Base-by-base conservation (phyloP, 2,329 filamentous ascomycete genomes). In the Aspergillus eucalypticola region DNA sequence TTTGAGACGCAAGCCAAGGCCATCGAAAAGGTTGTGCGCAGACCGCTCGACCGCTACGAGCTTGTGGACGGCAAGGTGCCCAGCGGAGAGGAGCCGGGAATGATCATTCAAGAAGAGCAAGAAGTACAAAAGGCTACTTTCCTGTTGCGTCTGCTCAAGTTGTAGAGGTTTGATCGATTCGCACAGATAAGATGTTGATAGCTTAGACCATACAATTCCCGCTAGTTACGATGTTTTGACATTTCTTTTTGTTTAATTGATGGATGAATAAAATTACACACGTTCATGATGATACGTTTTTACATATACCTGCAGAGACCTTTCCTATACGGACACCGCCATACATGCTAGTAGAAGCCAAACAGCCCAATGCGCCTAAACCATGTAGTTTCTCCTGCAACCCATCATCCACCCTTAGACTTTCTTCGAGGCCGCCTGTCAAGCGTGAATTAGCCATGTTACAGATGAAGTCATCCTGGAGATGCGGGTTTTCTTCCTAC, bases 91-190 rank as follows among this genome's bases (percentile, higher is more conserved):
- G 79, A 85, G 61, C 83, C 85, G 60, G 82, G 79, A 41, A 77
- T 93, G 57, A 92, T 96, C 72, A 81, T 85, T 44, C 87, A 96
- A 76, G 92, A 96, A 77, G 89, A 94, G 72, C 90, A 95, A 71
- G 90, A 95, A 76, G 85, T 96, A 61, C 90, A 93, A 71, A 91
- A 91, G 73, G 90, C 91, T 6, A 92, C 86, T 1, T 90, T 94
- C 78, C 78, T 91, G 79, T 77, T 96, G 73, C 86, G 90, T 67
- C 75, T 96, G 67, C 79, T 94, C 61, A 91, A 88, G 78, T 74
- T 96, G 69, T 93, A 81, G 80, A 23, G 56, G 52, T 42, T 46
- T 8, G 55, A 25, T 53, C 44, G 38, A 29, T 41, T 23, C 21
- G 38, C 13, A 54, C 13, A 54, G 27, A 21, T 54, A 46, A 56